Conservation (phyloP, 257 asterid species). For the Leonotis leonurus region DNA sequence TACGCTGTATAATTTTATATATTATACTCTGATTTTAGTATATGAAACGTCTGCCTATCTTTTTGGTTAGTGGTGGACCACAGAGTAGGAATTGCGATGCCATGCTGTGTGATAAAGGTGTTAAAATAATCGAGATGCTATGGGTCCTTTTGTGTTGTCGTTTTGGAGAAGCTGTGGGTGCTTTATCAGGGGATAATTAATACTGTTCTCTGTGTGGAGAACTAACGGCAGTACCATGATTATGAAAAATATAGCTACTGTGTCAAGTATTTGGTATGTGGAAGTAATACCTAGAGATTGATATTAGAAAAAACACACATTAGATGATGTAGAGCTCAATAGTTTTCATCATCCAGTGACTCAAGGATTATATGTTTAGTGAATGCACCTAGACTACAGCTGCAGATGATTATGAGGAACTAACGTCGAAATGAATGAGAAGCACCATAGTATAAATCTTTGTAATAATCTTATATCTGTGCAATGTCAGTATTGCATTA, state of each 20-base stretch:
- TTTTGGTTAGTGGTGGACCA: background rate
- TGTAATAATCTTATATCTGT: background rate
- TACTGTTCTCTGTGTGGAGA: background rate
- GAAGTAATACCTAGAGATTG: background rate
- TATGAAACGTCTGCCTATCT: background rate
- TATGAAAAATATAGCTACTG: background rate
- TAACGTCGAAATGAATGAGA: background rate
- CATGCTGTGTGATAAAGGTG: no score
- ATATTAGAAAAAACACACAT: background rate
- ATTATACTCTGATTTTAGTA: background rate
- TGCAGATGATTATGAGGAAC: background rate
- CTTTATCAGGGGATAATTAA: background rate
- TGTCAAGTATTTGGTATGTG: background rate
- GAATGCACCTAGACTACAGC: no score
- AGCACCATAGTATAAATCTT: background rate
- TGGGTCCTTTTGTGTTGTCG: background rate
- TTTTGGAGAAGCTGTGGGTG: conserved; percentile 3
- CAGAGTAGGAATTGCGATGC: no score
- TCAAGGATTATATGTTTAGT: no score
- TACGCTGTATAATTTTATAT: background rate
- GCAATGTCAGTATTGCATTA: background rate
- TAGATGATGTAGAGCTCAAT: background rate
- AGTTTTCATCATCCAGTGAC: background rate
- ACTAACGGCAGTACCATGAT: background rate
- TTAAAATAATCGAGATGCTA: background rate